phyloP scores from a whole-genome alignment of 1,284 basidiomycete species.

The Rhodotorula glutinis region DNA sequence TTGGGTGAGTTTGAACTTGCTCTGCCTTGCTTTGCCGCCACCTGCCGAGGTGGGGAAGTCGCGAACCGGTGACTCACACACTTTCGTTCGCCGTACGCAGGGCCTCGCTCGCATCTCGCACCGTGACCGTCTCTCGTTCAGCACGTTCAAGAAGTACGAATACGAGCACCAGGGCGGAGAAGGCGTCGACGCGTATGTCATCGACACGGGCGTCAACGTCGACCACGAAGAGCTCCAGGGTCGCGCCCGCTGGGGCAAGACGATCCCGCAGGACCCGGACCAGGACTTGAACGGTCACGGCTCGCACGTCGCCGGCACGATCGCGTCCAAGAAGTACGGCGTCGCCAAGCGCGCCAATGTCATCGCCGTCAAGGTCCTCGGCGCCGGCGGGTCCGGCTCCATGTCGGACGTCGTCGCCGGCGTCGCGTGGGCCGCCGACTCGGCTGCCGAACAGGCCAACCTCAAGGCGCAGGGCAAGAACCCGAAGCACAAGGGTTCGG shows the following conservation, averaged over 20 bases:
- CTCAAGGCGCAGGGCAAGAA: slow-evolving; percentile 66
- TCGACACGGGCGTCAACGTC: slow-evolving; percentile 76
- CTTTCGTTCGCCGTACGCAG: slow-evolving; percentile 50
- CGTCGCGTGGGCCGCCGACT: slow-evolving; percentile 74
- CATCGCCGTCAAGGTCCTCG: slow-evolving; percentile 96
- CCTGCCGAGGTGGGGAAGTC: not conserved
- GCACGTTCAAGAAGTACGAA: slow-evolving; percentile 83
- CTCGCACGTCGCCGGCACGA: slow-evolving; percentile 70
- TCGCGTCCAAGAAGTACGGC: slow-evolving; percentile 74
- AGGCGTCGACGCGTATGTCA: slow-evolving; percentile 79
- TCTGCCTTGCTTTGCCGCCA: not conserved
- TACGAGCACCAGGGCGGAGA: slow-evolving; percentile 74
- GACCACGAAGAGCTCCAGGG: slow-evolving; percentile 83
- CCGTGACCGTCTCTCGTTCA: slow-evolving; percentile 68
- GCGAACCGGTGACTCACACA: slow-evolving; percentile 2
- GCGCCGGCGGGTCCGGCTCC: slow-evolving; percentile 85
- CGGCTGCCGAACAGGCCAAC: slow-evolving; percentile 58
- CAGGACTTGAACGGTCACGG: slow-evolving; percentile 65
- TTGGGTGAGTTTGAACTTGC: slow-evolving; percentile 72
- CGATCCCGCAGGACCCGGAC: slow-evolving; percentile 75
- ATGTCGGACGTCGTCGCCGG: slow-evolving; percentile 93
- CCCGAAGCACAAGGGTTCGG: slow-evolving; percentile 81
- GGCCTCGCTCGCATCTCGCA: slow-evolving; percentile 95
- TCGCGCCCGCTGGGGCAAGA: slow-evolving; percentile 77
- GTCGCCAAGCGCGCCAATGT: slow-evolving; percentile 91